Conservation (phyloP, 305 asterid species). For the Fraxinus sp. region DNA sequence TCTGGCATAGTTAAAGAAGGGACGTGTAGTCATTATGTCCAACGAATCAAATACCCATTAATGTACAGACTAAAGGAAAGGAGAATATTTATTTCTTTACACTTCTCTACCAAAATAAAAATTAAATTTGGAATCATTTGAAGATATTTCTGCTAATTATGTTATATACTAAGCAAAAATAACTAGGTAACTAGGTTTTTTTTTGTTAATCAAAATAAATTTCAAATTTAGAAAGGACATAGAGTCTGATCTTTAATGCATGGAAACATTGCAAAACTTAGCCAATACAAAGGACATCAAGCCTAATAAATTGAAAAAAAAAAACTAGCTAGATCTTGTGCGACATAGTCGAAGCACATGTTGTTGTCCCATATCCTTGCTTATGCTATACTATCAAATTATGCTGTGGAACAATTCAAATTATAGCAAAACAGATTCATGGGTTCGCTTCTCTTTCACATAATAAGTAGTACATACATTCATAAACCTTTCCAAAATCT, state of each 20-base stretch:
- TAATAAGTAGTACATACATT: slow-evolving; percentile 25
- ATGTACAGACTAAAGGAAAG: background rate
- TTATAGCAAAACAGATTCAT: slow-evolving; percentile 11
- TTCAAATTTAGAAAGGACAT: background rate
- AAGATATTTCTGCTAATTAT: background rate
- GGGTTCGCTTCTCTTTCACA: slow-evolving; percentile 16
- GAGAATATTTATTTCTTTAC: background rate
- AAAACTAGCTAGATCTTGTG: background rate
- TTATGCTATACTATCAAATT: background rate
- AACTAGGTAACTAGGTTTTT: too few species aligned
- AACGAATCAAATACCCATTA: background rate
- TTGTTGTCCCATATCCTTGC: background rate
- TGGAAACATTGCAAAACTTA: background rate
- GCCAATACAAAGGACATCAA: background rate
- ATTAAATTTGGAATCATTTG: background rate
- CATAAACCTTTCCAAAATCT: slow-evolving; percentile 26
- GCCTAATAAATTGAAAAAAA: background rate
- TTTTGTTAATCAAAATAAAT: background rate
- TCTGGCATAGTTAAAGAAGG: background rate
- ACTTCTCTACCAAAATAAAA: background rate
- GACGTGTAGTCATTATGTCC: background rate
- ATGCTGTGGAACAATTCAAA: background rate
- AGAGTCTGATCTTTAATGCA: background rate
- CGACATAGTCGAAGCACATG: background rate
- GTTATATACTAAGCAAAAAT: background rate